Evolutionary conservation across 192 early-diverging fungal genomes (phyloP).

Genomic region (Coemansia sp.): DNA sequence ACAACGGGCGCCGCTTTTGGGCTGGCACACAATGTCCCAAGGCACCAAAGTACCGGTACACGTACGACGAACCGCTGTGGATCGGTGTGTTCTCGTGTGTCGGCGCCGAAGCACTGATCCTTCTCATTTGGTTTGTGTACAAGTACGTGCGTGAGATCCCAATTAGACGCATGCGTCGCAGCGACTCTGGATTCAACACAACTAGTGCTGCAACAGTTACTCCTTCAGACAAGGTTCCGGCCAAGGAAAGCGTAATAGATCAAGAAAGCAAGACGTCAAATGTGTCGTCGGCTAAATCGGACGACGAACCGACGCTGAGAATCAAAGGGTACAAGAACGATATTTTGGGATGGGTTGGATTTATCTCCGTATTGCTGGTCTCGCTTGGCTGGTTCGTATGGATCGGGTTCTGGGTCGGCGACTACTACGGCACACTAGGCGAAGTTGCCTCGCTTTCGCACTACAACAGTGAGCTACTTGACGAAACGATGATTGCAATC

Average conservation of each 20-base stretch:
- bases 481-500: slow-evolving; percentile 65
- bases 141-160: slow-evolving; percentile 32
- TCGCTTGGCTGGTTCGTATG: slow-evolving; percentile 68
- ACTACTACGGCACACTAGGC: slow-evolving; percentile 70
- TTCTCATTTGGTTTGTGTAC: slow-evolving; percentile 50
- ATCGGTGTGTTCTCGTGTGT: slow-evolving; percentile 45
- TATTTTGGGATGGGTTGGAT: slow-evolving; percentile 56
- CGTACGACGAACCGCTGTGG: slow-evolving; percentile 41
- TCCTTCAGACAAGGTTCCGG: slow-evolving; percentile 18
- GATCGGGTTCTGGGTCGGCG: slow-evolving; percentile 65
- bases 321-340: slow-evolving; percentile 61
- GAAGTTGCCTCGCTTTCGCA: slow-evolving; percentile 59
- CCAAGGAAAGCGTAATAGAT: slow-evolving; percentile 10
- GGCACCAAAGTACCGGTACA: slow-evolving; percentile 39
- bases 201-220: slow-evolving; percentile 4
- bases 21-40: slow-evolving; percentile 38
- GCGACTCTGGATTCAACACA: slow-evolving; percentile 28
- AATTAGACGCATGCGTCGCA: slow-evolving; percentile 19
- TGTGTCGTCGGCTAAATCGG: not conserved
- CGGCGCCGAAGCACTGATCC: slow-evolving; percentile 38
- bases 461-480: slow-evolving; percentile 60
- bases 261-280: slow-evolving; percentile 10
- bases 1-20: slow-evolving; percentile 42
- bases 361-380: slow-evolving; percentile 53
- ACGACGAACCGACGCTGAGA: slow-evolving; percentile 5